A percentile compares a stretch with the other conserved stretches of the same genome.
Conservation (phyloP, 495 filamentous ascomycete genomes). For the Neurospora terricola region DNA sequence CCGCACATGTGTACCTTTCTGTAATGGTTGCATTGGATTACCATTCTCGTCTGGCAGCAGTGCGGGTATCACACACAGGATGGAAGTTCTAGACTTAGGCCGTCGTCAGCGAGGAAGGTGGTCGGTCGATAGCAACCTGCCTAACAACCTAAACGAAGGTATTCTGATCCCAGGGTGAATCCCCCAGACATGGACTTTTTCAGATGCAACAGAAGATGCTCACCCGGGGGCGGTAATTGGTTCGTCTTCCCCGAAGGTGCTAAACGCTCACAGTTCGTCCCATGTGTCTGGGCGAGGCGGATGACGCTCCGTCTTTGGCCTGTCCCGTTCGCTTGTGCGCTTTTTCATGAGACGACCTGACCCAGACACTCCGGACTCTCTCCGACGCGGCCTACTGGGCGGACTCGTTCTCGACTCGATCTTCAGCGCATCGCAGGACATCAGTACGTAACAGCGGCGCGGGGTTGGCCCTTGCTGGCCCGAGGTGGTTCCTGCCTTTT, state of each 20-base stretch:
- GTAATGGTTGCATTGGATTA: neutral
- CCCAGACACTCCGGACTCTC: neutral
- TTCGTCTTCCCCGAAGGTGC: neutral
- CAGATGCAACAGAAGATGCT: neutral
- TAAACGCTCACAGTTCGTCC: conserved; percentile 2
- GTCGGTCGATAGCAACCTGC: neutral
- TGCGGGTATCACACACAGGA: neutral
- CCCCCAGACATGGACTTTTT: neutral
- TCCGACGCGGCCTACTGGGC: neutral
- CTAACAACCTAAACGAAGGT: neutral
- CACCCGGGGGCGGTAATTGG: neutral
- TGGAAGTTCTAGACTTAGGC: neutral
- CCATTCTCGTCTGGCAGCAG: neutral
- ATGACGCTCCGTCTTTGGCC: neutral
- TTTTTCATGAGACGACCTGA: neutral
- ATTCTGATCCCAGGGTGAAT: neutral
- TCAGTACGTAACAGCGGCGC: neutral
- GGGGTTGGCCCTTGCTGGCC: neutral
- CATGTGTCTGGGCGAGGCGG: conserved; percentile 8
- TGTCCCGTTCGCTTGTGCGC: neutral
- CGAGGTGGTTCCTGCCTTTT: neutral
- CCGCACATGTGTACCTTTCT: neutral
- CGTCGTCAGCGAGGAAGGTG: neutral
- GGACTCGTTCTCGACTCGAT: neutral
- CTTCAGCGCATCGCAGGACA: neutral